These are phyloP conservation scores for Gossypium trilobum DNA, from an alignment of 441 rosid genomes.

Conservation along the genomic window DNA sequence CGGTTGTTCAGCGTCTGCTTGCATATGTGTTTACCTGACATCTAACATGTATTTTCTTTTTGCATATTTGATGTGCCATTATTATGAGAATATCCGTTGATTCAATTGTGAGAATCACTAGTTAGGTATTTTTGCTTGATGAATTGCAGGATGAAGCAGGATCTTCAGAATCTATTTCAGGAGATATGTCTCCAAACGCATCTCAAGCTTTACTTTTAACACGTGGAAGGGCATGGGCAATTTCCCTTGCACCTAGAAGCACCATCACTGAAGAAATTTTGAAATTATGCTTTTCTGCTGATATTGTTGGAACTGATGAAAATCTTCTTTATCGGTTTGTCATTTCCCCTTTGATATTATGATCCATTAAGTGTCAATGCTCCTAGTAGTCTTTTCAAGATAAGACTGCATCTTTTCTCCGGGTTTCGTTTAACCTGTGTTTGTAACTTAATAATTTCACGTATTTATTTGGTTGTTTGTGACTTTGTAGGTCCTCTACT, in stretches of 20 bases:
- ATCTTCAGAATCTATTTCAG: slow-evolving; percentile 37
- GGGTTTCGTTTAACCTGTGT: background rate
- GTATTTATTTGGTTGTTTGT: slow-evolving; percentile 8
- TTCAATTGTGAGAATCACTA: background rate
- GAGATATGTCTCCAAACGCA: slow-evolving; percentile 30
- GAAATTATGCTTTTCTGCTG: slow-evolving; percentile 35
- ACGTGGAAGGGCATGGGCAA: slow-evolving; percentile 76
- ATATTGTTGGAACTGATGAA: slow-evolving; percentile 28
- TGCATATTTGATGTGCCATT: background rate
- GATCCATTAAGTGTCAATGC: background rate
- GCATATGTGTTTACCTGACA: background rate
- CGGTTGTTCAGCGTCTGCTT: background rate
- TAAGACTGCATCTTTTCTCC: background rate
- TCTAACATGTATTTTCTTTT: background rate
- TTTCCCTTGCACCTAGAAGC: slow-evolving; percentile 52
- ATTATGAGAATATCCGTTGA: background rate
- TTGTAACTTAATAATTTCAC: background rate
- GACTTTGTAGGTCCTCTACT: slow-evolving; percentile 49
- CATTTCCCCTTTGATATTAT: slow-evolving; percentile 11
- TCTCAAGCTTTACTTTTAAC: slow-evolving; percentile 39
- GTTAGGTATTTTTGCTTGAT: slow-evolving; percentile 6
- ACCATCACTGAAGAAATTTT: slow-evolving; percentile 46
- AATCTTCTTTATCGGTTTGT: slow-evolving; percentile 66
- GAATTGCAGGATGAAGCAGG: slow-evolving; percentile 42
- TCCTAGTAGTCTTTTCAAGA: background rate